phyloP scores from a whole-genome alignment of 139 green algal genomes.

The Volvox africanus region DNA sequence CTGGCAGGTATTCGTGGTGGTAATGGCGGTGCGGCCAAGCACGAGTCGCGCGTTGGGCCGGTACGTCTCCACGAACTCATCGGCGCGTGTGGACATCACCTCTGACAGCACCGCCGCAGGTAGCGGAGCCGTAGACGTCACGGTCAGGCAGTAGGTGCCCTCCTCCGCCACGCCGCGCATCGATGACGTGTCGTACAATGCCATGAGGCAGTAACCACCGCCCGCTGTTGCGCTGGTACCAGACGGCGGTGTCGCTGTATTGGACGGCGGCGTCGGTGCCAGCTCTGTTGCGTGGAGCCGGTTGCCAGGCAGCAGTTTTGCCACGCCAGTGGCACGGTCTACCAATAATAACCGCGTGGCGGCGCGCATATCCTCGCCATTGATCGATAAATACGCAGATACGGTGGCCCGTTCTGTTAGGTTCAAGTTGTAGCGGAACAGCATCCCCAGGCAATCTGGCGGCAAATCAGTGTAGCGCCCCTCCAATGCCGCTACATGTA shows the following conservation, averaged over 20 bases:
- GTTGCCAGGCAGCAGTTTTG: constrained; percentile 29
- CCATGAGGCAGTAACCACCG: constrained; percentile 60
- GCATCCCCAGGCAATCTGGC: background rate
- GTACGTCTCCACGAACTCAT: constrained; percentile 60
- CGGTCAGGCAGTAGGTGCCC: constrained; percentile 47
- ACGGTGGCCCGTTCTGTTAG: constrained; percentile 33
- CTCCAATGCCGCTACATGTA: constrained; percentile 3
- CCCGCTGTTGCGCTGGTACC: background rate
- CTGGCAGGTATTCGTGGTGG: constrained; percentile 40
- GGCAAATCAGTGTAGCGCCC: constrained; percentile 6
- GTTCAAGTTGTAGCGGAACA: constrained; percentile 51
- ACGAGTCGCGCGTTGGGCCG: constrained; percentile 56
- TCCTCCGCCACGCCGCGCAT: constrained; percentile 32
- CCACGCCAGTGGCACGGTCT: constrained; percentile 43
- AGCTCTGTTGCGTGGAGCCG: constrained; percentile 34
- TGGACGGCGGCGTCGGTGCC: background rate
- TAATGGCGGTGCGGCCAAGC: constrained; percentile 54
- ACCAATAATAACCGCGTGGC: constrained; percentile 55
- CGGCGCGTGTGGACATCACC: background rate
- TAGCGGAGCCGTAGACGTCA: constrained; percentile 45
- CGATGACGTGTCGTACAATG: constrained; percentile 30
- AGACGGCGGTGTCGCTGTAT: background rate
- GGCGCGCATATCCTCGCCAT: constrained; percentile 54
- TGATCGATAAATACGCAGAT: constrained; percentile 46
- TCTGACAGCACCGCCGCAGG: constrained; percentile 9